Conservation (phyloP, 1,284 basidiomycete species). For the Sphagnurus paluster region DNA sequence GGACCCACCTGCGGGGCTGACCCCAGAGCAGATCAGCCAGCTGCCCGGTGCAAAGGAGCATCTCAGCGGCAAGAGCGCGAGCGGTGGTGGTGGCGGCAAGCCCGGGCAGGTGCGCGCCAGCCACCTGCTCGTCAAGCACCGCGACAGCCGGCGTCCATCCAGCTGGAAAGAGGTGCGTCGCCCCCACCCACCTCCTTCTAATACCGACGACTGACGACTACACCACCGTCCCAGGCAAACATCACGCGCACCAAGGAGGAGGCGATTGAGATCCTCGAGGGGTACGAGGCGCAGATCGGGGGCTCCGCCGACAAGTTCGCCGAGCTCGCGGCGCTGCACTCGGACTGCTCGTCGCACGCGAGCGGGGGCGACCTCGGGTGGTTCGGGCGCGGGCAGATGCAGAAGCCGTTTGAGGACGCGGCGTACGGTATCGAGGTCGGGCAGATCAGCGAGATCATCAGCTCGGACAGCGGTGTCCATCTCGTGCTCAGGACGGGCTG, state of each 20-base stretch:
- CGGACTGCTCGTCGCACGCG: constrained; percentile 86
- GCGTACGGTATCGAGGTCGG: constrained; percentile 82
- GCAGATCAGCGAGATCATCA: constrained; percentile 84
- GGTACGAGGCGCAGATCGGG: constrained; percentile 62
- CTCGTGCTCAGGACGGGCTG: constrained; percentile 88
- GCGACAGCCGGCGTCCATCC: constrained; percentile 81
- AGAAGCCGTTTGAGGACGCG: constrained; percentile 96
- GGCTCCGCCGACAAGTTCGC: constrained; percentile 69
- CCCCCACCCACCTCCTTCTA: constrained; percentile 28
- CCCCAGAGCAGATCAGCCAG: constrained; percentile 56
- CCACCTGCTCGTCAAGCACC: constrained; percentile 94
- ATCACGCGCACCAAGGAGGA: constrained; percentile 93
- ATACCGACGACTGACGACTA: not conserved
- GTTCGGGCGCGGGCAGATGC: constrained; percentile 92
- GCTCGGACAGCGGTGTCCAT: constrained; percentile 96
- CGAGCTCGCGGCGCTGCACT: constrained; percentile 72
- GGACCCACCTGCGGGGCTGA: constrained; percentile 75
- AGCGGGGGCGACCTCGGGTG: constrained; percentile 84
- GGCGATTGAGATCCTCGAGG: constrained; percentile 76
- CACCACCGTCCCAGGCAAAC: constrained; percentile 47
- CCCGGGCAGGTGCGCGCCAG: constrained; percentile 83
- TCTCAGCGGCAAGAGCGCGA: constrained; percentile 21
- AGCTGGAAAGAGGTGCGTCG: constrained; percentile 85
- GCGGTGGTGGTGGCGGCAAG: constrained; percentile 22
- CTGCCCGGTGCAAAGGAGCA: constrained; percentile 74